These are phyloP conservation scores for Salvia splendens DNA, from an alignment of 257 asterid species.

Conservation along the genomic window DNA sequence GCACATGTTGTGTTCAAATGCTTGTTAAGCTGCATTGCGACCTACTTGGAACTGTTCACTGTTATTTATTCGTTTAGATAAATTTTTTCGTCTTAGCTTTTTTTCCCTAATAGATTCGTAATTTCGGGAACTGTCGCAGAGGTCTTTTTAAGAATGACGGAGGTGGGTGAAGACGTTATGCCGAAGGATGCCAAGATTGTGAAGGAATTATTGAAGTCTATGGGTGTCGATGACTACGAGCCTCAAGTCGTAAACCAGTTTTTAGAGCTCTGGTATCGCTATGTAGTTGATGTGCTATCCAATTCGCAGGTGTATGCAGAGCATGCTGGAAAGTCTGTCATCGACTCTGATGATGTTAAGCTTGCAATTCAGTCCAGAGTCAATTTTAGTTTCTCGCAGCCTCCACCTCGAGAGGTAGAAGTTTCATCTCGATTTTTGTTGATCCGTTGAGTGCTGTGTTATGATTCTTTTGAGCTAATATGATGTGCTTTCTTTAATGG, in stretches of 20 bases:
- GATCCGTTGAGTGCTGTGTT: too few species aligned
- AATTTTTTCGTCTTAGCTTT: too few species aligned
- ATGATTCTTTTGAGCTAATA: neutral
- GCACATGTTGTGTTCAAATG: slow-evolving; percentile 7
- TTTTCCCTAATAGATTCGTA: too few species aligned
- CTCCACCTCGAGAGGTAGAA: slow-evolving; percentile 96
- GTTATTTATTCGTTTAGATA: neutral
- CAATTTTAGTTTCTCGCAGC: slow-evolving; percentile 89
- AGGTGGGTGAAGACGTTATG: slow-evolving; percentile 64
- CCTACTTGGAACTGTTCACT: neutral
- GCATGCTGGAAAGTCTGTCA: slow-evolving; percentile 68
- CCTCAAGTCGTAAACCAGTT: slow-evolving; percentile 82
- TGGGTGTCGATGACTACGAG: slow-evolving; percentile 79
- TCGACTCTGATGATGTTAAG: slow-evolving; percentile 84
- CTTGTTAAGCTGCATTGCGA: neutral
- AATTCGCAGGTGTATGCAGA: slow-evolving; percentile 88
- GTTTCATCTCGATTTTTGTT: neutral
- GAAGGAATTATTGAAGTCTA: slow-evolving; percentile 71
- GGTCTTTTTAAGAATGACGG: slow-evolving; percentile 47
- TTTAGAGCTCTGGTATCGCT: slow-evolving; percentile 73
- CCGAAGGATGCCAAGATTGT: slow-evolving; percentile 89
- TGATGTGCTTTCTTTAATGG: neutral
- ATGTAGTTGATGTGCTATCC: slow-evolving; percentile 68
- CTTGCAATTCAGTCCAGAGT: slow-evolving; percentile 87
- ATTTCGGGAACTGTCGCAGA: slow-evolving; percentile 21